Evolutionary conservation across 352 stramenopile species (phyloP).

Genomic region (Pythium pectinolyticum): DNA sequence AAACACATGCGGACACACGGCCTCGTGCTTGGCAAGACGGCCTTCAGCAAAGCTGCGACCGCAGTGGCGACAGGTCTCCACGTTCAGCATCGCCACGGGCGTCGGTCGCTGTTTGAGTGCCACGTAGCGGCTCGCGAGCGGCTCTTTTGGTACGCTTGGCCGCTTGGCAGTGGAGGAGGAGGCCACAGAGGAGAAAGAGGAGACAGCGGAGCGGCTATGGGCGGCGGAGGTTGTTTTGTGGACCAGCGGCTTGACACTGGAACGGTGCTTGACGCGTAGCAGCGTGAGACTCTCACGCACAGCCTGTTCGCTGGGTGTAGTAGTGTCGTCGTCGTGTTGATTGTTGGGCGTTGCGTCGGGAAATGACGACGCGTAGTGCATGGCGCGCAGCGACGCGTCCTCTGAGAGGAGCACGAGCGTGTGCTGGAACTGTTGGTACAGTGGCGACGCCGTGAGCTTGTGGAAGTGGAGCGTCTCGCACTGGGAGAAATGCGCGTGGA

Average conservation of each 20-base stretch:
- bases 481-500: slow-evolving; percentile 46
- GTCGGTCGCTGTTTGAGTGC: slow-evolving; percentile 21
- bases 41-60: slow-evolving; percentile 78
- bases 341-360: slow-evolving; percentile 45
- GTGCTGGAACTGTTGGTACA: slow-evolving; percentile 68
- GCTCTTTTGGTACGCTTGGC: slow-evolving; percentile 1
- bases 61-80: slow-evolving; percentile 80
- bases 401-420: slow-evolving; percentile 66
- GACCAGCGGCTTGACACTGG: slow-evolving; percentile 16
- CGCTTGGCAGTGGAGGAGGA: too few species aligned
- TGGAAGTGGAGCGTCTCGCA: slow-evolving; percentile 56
- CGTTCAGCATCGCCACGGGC: slow-evolving; percentile 16
- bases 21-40: slow-evolving; percentile 77
- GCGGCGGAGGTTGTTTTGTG: slow-evolving; percentile 1
- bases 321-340: not conserved
- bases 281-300: slow-evolving; percentile 29
- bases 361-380: slow-evolving; percentile 78
- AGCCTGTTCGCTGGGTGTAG: slow-evolving; percentile 16
- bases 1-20: slow-evolving; percentile 77
- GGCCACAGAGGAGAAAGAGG: too few species aligned
- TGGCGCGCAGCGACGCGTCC: slow-evolving; percentile 52
- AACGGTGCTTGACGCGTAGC: slow-evolving; percentile 26
- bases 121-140: slow-evolving; percentile 8
- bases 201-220: too few species aligned
- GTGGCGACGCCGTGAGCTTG: slow-evolving; percentile 48